phyloP scores from a whole-genome alignment of 139 green algal genomes.

The Coelastrella sp. region DNA sequence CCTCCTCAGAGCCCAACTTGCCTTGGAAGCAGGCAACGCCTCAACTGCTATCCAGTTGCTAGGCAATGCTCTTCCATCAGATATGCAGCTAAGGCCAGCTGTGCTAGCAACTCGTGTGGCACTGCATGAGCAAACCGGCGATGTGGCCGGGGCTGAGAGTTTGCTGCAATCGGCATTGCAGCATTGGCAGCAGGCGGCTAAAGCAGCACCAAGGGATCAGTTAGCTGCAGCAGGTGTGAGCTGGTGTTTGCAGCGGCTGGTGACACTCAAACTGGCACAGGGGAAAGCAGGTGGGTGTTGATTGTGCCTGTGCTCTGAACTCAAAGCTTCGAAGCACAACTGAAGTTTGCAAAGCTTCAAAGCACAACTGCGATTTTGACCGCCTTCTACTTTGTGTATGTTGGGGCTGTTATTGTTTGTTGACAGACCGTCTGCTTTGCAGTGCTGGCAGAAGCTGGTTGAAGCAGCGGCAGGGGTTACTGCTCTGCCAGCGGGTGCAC shows the following conservation, averaged over 20 bases:
- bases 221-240: conserved; percentile 27
- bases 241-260: conserved; percentile 76
- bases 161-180: conserved; percentile 65
- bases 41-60: conserved; percentile 45
- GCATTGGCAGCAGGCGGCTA: conserved; percentile 43
- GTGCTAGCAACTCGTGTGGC: conserved; percentile 75
- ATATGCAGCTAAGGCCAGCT: conserved; percentile 18
- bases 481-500: no score
- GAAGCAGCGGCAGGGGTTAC: no score
- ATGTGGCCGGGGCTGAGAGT: conserved; percentile 59
- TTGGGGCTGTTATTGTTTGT: no score
- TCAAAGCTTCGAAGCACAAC: no score
- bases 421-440: no score
- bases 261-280: conserved; percentile 67
- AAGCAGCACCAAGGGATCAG: not conserved
- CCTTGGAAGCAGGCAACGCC: conserved; percentile 56
- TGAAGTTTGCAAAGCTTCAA: no score
- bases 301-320: not conserved
- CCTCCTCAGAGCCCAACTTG: conserved; percentile 80
- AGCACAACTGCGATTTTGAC: no score
- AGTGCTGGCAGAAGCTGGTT: no score
- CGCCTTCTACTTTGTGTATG: no score
- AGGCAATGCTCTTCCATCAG: conserved; percentile 22
- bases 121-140: conserved; percentile 68
- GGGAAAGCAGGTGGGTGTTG: conserved; percentile 11